phyloP scores from a whole-genome alignment of 192 early-diverging fungal genomes.

The Jimgerdemannia flammicorona region DNA sequence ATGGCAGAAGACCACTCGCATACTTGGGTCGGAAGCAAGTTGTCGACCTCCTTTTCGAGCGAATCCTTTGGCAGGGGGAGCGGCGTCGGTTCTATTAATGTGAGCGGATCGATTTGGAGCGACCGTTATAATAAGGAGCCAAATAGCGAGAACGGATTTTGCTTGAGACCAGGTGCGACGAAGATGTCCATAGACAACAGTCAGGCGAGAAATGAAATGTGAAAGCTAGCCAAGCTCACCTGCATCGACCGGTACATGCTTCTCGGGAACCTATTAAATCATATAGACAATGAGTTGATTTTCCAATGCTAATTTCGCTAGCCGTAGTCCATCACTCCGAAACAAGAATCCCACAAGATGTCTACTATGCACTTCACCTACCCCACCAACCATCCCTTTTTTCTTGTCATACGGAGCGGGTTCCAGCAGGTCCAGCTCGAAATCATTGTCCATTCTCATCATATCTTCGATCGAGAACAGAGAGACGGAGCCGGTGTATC shows the following conservation, averaged over 20 bases:
- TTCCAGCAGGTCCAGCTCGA: not conserved
- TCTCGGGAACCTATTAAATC: no score
- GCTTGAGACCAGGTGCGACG: no score
- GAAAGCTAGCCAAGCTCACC: no score
- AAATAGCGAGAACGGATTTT: no score
- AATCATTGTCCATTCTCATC: not conserved
- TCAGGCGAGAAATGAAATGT: no score
- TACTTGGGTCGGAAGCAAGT: slow-evolving; percentile 21
- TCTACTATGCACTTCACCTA: not conserved
- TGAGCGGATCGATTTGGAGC: not conserved
- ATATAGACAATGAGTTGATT: no score
- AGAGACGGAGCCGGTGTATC: not conserved
- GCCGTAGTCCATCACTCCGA: not conserved
- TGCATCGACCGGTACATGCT: no score
- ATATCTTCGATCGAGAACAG: slow-evolving; percentile 23
- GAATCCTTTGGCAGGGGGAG: slow-evolving; percentile 3
- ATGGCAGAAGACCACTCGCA: not conserved
- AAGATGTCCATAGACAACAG: no score
- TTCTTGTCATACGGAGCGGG: not conserved
- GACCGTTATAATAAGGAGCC: not conserved
- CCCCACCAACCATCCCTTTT: not conserved
- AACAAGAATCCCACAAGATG: not conserved
- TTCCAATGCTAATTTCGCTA: no score
- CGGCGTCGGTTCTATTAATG: not conserved
- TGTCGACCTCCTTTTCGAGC: slow-evolving; percentile 20